Conservation (phyloP, 164 flowering plant species). For the Cinnamomum chago region DNA sequence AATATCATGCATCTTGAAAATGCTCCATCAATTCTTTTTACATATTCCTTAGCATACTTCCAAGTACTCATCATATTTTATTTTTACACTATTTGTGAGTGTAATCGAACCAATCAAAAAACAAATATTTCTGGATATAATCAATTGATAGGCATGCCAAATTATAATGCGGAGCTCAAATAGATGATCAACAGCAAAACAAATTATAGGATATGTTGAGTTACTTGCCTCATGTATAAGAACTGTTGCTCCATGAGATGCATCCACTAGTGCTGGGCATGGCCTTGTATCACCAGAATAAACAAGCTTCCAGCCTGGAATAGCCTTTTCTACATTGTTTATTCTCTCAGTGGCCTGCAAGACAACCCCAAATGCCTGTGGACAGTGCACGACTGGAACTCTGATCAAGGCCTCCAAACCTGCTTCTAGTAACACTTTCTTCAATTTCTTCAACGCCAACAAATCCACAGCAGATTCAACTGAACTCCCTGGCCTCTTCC, state of each 20-base stretch:
- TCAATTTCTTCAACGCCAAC: constrained; percentile 41
- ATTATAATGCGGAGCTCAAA: background rate
- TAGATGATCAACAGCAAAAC: background rate
- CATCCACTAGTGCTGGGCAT: constrained; percentile 64
- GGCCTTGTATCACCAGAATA: constrained; percentile 99
- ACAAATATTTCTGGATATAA: no score
- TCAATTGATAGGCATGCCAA: background rate
- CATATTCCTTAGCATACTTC: no score
- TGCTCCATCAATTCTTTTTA: no score
- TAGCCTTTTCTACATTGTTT: constrained; percentile 54
- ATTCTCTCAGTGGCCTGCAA: constrained; percentile 65
- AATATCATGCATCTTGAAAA: no score
- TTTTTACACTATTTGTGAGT: no score
- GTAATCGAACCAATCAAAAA: no score
- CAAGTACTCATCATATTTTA: no score
- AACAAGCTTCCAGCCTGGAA: constrained; percentile 96
- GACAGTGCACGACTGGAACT: constrained; percentile 89
- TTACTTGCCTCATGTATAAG: constrained; percentile 89
- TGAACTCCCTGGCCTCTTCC: constrained; percentile 23
- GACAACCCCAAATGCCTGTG: constrained; percentile 80
- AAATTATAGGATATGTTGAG: background rate
- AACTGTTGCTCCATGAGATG: constrained; percentile 83
- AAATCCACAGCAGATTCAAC: constrained; percentile 23
- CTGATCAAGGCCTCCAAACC: constrained; percentile 75
- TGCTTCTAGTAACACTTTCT: constrained; percentile 55